Base-by-base conservation (phyloP, 805 yeast species). In the Metschnikowia proteae region DNA sequence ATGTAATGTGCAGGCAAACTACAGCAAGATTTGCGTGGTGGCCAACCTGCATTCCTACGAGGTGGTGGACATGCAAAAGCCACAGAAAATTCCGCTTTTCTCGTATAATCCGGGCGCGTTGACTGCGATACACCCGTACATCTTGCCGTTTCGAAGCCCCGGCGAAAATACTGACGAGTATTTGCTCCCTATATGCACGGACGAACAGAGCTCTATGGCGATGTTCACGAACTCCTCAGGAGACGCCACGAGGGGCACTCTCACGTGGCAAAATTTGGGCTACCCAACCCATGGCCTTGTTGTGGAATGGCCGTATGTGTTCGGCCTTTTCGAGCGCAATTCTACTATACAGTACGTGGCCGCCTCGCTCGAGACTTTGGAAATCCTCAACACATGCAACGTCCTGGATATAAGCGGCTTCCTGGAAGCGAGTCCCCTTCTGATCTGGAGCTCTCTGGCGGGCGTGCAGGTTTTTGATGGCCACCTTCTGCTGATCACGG, bases 181-280 rank as follows among this genome's bases (percentile, higher is more conserved):
- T 38, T 46, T 73, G 43, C 62, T 72, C 31, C 60, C 72, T 1
- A 64, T 71, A 17, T 57, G 62, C 45, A 60, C 75, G 1, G 75
- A 67, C 35, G 55, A 58, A 5, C 34, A 52, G 5, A 63, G 68
- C 1, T 64, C 75, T 1, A 65, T 72, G 53, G 72, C 72, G 6
- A 71, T 72, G 76, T 70, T 73, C 48, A 62, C 70, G 26, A 64
- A 71, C 47, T 55, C 66, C 0, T 40, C 52, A 11, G 77, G 76
- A 1, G 74, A 72, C 46, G 75, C 67, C 3, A 70, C 74, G 1
- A 54, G 76, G 48, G 76, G 76, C 3, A 73, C 76, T 2, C 50
- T 73, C 17, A 57, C 70, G 7, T 71, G 76, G 74, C 48, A 61
- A 0, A 65, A 59, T 11, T 44, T 52, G 4, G 75, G 75, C 3